Percentiles rank a stretch among this genome's conserved stretches.
phyloP scores from a whole-genome alignment of 2,329 filamentous ascomycete genomes.

The Chaetoscypha palmicola region DNA sequence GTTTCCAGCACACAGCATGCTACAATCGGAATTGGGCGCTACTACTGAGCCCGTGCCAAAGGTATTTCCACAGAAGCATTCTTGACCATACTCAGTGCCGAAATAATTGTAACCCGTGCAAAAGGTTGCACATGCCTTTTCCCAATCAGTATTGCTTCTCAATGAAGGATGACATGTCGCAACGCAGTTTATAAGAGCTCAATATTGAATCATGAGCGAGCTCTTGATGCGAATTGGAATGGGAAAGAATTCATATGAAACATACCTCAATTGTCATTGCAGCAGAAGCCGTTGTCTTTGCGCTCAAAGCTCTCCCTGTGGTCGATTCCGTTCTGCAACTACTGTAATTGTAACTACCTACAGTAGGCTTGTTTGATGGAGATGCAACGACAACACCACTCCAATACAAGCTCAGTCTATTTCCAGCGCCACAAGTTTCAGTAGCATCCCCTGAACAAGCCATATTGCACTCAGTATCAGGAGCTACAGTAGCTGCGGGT shows the following conservation, averaged over 20 bases:
- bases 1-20: conserved; percentile 28
- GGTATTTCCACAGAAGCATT: conserved; percentile 28
- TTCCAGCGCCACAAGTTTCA: conserved; percentile 31
- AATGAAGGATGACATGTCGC: no score
- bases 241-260: no score
- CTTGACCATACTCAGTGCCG: conserved; percentile 25
- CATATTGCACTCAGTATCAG: conserved; percentile 22
- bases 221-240: no score
- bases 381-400: conserved; percentile 19
- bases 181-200: no score
- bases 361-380: conserved; percentile 35
- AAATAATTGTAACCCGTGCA: conserved; percentile 26
- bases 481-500: conserved; percentile 10
- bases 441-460: conserved; percentile 26
- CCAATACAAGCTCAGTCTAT: conserved; percentile 27
- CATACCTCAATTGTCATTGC: conserved; percentile 31
- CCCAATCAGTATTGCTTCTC: no score
- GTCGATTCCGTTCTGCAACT: conserved; percentile 44
- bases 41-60: conserved; percentile 19
- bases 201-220: no score
- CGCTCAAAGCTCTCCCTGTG: conserved; percentile 38
- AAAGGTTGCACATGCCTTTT: conserved; percentile 19
- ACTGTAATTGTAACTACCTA: conserved; percentile 40
- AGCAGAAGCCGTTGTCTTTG: conserved; percentile 9
- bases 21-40: conserved; percentile 20